Evolutionary conservation across 2,329 filamentous ascomycete genomes (phyloP), one percentile per base, ranked within the genome.

Genomic region (Stachybotrys echinatus): DNA sequence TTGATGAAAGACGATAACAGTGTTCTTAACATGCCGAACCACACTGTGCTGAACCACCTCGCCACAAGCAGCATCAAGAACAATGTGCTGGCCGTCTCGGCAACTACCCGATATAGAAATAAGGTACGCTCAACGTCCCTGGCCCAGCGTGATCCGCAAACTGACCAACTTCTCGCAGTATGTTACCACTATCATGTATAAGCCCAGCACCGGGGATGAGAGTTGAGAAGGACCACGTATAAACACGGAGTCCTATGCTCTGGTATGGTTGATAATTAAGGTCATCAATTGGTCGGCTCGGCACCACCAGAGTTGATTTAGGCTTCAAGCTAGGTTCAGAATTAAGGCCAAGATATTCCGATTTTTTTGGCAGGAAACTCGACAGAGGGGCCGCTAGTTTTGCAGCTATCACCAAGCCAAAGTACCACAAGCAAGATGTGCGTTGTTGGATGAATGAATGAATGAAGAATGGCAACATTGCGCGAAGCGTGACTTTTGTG

Each of bases 1-100:
- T 85, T 92, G 6, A 90, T 96, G 78, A 97, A 97, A 74, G 94
- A 99, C 66, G 94, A 99, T 70, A 96, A 92, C 68, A 96, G 92
- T 70, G 94, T 99, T 53, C 74, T 99, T 55, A 94, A 90, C 58
- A 92, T 96, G 80, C 94, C 94, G 14, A 99, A 97, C 62, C 92
- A 99, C 64, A 96, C 94, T 0, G 90, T 97, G 27, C 74, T 99
- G 55, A 99, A 99, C 59, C 94, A 99, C 68, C 75, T 99, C 58
- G 92, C 92, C 45, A 99, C 94, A 3, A 97, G 92, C 69, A 96
- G 92, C 68, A 99, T 99, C 69, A 96, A 96, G 74, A 91, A 96
- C 58, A 92, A 92, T 55, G 89, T 97, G 22, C 77, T 99, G 56
- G 94, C 94, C 31, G 95, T 95, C 6, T 96, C 92, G 62, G 92